These are phyloP conservation scores for Rosa lucieae DNA, from an alignment of 306 rosid species.

Conservation along the genomic window DNA sequence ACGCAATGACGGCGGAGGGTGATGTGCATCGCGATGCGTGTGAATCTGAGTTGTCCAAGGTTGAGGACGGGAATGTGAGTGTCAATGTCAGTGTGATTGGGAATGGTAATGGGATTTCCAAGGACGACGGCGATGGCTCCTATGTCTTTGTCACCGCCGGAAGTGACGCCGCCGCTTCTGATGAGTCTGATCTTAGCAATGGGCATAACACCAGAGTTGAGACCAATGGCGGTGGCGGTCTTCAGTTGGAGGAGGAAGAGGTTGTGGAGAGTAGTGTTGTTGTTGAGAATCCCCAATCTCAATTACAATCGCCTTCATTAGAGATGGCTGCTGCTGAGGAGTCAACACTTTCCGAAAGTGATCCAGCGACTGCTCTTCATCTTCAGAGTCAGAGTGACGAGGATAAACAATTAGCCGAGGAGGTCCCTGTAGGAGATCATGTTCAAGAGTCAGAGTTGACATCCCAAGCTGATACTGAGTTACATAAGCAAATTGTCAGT, in stretches of 20 bases:
- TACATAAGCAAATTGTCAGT: not conserved
- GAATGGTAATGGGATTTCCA: conserved; percentile 17
- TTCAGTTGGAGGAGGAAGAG: conserved; percentile 1
- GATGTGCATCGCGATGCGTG: conserved; percentile 44
- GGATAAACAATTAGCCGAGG: not conserved
- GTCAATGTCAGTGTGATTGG: conserved; percentile 18
- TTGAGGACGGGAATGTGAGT: not conserved
- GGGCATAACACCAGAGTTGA: conserved; percentile 1
- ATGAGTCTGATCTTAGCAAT: conserved; percentile 39
- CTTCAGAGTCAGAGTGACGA: not conserved
- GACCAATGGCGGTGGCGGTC: not conserved
- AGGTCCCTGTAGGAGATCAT: not conserved
- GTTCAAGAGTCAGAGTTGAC: not conserved
- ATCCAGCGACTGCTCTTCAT: not conserved
- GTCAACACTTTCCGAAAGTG: not conserved
- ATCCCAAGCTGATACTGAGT: not conserved
- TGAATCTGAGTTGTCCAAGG: conserved; percentile 36
- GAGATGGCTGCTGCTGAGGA: not conserved
- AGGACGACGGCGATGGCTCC: conserved; percentile 38
- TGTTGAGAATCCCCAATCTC: not conserved
- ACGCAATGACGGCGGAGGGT: conserved; percentile 53
- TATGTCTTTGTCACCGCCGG: conserved; percentile 38
- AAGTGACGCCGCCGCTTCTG: conserved; percentile 22
- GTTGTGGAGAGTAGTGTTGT: not conserved
- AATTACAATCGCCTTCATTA: not conserved